Conservation (phyloP, 805 yeast genomes). For the Sugiyamaella qingdaonensis region DNA sequence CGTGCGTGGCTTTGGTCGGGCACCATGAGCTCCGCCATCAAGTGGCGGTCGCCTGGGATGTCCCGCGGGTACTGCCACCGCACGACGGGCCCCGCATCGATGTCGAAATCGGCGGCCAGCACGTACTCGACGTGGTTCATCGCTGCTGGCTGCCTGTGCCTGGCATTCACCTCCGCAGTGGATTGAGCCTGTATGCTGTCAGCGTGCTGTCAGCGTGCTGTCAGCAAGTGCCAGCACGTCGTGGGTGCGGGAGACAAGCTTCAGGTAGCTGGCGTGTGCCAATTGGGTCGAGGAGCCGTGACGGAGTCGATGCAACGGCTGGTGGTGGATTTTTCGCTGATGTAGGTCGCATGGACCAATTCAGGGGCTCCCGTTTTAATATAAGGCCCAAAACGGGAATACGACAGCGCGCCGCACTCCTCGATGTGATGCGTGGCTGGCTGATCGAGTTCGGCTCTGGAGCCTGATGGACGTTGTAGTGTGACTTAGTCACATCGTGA, state of each 20-base stretch:
- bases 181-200: too few species aligned
- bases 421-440: too few species aligned
- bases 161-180: too few species aligned
- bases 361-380: slow-evolving; percentile 3
- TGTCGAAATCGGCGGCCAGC: slow-evolving; percentile 74
- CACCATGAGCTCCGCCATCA: slow-evolving; percentile 53
- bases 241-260: too few species aligned
- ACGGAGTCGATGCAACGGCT: too few species aligned
- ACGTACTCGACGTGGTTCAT: slow-evolving; percentile 48
- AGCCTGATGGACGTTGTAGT: too few species aligned
- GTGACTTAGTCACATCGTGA: too few species aligned
- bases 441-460: too few species aligned
- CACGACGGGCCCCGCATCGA: slow-evolving; percentile 66
- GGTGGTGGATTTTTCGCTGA: not conserved
- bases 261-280: too few species aligned
- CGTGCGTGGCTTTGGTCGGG: slow-evolving; percentile 58
- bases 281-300: too few species aligned
- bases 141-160: not conserved
- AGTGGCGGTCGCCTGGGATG: slow-evolving; percentile 23
- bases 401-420: not conserved
- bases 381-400: not conserved
- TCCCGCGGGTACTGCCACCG: slow-evolving; percentile 53
- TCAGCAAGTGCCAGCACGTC: too few species aligned
- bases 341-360: slow-evolving; percentile 3
- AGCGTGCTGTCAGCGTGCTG: too few species aligned